Percentiles rank a stretch among this genome's conserved stretches.
Conservation (phyloP, 192 early-diverging fungal species). For the Allomyces javanicus region DNA sequence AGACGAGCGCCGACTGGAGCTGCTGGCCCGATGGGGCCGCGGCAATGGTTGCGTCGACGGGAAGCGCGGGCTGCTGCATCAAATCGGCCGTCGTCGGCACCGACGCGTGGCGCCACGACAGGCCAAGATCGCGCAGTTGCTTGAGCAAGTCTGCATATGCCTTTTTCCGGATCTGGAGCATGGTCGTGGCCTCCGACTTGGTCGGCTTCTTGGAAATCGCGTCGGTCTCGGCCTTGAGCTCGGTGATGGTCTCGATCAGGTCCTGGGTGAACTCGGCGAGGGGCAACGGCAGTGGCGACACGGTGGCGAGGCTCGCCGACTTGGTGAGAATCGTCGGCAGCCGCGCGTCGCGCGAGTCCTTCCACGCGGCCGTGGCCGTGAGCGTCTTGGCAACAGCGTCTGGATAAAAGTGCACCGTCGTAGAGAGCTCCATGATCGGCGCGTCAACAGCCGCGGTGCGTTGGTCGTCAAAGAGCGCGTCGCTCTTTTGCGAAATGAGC, state of each 20-base stretch:
- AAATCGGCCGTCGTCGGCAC: background rate
- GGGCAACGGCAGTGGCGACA: background rate
- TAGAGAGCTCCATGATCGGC: background rate
- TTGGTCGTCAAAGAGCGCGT: slow-evolving; percentile 1
- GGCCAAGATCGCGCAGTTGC: slow-evolving; percentile 43
- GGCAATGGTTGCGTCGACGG: no score
- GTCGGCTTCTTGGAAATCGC: background rate
- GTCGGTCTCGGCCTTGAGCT: background rate
- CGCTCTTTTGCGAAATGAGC: slow-evolving; percentile 22
- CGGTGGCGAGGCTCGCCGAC: background rate
- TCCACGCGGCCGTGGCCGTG: slow-evolving; percentile 32
- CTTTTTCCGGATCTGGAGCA: slow-evolving; percentile 20
- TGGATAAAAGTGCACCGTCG: background rate
- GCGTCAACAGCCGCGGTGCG: background rate
- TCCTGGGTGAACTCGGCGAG: background rate
- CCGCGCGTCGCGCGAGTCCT: background rate
- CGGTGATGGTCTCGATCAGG: background rate
- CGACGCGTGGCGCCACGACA: slow-evolving; percentile 10
- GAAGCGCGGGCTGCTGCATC: background rate
- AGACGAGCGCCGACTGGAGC: background rate
- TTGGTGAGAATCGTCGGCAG: background rate
- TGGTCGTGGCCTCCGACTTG: background rate
- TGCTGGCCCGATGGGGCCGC: background rate
- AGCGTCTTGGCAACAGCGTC: slow-evolving; percentile 2
- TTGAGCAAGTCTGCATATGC: slow-evolving; percentile 59